Evolutionary conservation across 345 rosid species (phyloP), one percentile per base, ranked within the genome.

Genomic region (Corchorus olitorius): DNA sequence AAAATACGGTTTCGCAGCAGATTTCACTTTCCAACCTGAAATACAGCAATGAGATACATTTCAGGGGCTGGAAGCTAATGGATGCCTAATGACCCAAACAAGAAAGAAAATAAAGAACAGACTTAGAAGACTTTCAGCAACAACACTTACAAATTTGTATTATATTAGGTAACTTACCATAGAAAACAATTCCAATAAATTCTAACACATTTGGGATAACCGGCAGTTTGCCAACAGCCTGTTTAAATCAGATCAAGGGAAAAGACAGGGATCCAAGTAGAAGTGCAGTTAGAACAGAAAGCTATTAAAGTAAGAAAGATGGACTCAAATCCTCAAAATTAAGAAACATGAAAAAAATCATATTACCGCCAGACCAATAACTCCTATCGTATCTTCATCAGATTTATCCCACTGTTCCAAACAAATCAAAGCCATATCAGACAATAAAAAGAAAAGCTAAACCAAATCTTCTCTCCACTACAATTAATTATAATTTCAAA

Each of bases 201-300:
- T 95, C 98, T 7, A 95, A 76, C 15, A 77, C 79, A 55, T 78
- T 82, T 6, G 99, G 94, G 74, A 93, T 55, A n/a, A 93, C 50
- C 3, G 97, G 98, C 82, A 92, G 75, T 82, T 88, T 95, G 79
- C 93, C 97, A 76, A 95, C 78, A 60, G 94, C 81, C 99, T 90
- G 76, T 79, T 39, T 39, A 39, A 6, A 39, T 49, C 43, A 80
- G 1, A 76, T 65, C 20, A 60, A 17, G 50, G 12, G 22, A 70
- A 2, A 19, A 8, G 58, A 39, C 33, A 6, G 41, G 39, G 73
- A 43, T 39, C 60, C 46, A 63, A 55, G 27, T 53, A 73, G 67
- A 65, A 13, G n/a, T 70, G 49, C 64, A 27, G 4, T 15, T n/a
- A 43, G 70, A 41, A 14, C 43, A 63, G 19, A 81, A 46, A 70